phyloP scores from a whole-genome alignment of 176 grass and related monocot species.

The Carex parvula region DNA sequence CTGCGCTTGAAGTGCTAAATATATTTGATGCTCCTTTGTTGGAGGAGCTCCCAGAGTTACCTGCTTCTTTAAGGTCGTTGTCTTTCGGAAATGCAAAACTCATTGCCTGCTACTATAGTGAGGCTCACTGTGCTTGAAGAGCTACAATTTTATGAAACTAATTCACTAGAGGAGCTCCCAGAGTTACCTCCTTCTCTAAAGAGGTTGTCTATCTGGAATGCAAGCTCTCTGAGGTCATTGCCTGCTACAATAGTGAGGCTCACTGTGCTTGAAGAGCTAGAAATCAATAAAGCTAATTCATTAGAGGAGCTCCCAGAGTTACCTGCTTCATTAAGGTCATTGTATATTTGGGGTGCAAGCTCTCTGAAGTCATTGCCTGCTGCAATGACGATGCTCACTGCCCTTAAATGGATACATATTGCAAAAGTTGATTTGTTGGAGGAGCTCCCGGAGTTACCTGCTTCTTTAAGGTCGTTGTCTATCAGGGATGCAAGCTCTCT shows the following conservation, averaged over 20 bases:
- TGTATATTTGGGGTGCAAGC: no score
- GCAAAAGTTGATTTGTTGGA: no score
- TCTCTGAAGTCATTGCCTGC: no score
- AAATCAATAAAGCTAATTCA: not conserved
- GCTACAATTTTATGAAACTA: not conserved
- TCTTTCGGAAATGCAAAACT: not conserved
- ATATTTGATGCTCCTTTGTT: not conserved
- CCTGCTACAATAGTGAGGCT: not conserved
- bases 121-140: not conserved
- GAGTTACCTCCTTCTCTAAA: not conserved
- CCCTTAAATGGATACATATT: no score
- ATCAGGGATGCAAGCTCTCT: not conserved
- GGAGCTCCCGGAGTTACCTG: no score
- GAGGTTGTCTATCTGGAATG: not conserved
- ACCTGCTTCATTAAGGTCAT: no score
- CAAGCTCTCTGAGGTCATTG: conserved; percentile 25
- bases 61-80: not conserved
- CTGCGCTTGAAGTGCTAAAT: not conserved
- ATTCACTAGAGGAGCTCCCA: conserved; percentile 22
- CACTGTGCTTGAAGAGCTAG: no score
- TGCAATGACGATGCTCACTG: no score
- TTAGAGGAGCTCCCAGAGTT: no score
- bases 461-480: not conserved
- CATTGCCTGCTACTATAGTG: conserved; percentile 13
- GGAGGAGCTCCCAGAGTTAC: conserved; percentile 25